Base-by-base conservation (phyloP, 345 rosid genomes). In the Gossypium anomalum region DNA sequence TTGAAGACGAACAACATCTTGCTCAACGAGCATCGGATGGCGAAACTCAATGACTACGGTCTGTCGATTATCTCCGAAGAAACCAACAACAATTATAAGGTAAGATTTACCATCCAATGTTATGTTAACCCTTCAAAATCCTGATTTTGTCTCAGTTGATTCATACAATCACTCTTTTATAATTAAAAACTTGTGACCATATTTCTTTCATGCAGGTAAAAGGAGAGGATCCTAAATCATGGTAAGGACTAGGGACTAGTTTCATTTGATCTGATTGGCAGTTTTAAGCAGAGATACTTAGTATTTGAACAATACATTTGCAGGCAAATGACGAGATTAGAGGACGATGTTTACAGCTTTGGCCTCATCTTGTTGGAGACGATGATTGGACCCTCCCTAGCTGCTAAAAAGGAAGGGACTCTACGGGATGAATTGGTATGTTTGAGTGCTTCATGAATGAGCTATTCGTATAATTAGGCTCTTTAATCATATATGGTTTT, bases 21-120 rank as follows among this genome's bases (percentile, higher is more conserved):
- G 88, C 92, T 95, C 58, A 97, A 95, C 51, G 94, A 92, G 82
- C 97, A 95, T 74, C 80, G 80, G 44, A 89, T 91, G 72, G 89
- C 97, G 10, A 95, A 92, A 81, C 88, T 94, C 74, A 91, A 95
- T 79, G 98, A 92, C 87, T 94, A 92, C 77, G 97, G 98, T 49
- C 83, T 91, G 85, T 87, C 90, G 29, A 77, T 87, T 72, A 82
- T 95, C 82, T 86, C 80, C 8, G 94, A 89, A 77, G 96, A 89
- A 76, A 80, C 75, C 6, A 89, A 85, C 72, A 91, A 87, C 73
- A 91, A 87, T 71, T 75, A 75, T 3, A 97, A 88, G 89, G 98
- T 92, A 83, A 49, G 62, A 48, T 55, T 76, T 34, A 34, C 41
- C 41, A 34, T 34, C 41, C 41, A 6, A 5, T 34, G 41, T 34